Evolutionary conservation across 1,139 yeast genomes (phyloP), one percentile per base, ranked within the genome.

Genomic region (Yamadazyma siamensis): DNA sequence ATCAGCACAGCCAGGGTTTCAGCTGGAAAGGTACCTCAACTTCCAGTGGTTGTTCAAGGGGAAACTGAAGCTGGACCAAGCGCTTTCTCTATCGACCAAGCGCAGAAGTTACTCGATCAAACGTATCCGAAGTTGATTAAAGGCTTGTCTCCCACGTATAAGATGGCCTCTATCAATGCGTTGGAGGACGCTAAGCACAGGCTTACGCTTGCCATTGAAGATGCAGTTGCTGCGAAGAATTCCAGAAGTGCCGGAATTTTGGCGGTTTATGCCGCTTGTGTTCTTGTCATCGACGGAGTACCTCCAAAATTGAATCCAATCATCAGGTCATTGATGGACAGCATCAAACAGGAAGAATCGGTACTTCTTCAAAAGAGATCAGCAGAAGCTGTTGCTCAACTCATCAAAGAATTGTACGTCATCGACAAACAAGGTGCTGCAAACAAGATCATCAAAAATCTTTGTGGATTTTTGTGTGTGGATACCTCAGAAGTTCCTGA

Each of bases 401-500:
- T 94, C 35, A 76, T 89, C 22, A 52, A 61, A 18, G 71, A 75
- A 44, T 71, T 94, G 40, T 65, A 77, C 24, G 55, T 54, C 1
- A 62, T 61, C 9, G 78, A 76, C 8, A 88, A 89, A 47, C 56
- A 56, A 13, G 79, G 80, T 24, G 94, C 94, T 3, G 80, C 91
- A 3, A 95, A 87, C 46, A 94, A 91, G 52, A 82, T 91, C 42
- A 76, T 86, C 31, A 89, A 87, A 52, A 94, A 94, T 49, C 63
- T 94, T 33, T 86, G 96, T 59, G 95, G 94, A 1, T 91, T 91
- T 52, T 56, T 91, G 28, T 91, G 98, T 62, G 96, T 89, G 24
- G 98, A 91, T 54, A 87, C 96, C 0, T 76, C 94, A 5, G 97
- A 89, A 54, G 96, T 91, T 21, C 98, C 98, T 3, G 97, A 88